These are phyloP conservation scores for Danielia oregonensis DNA, from an alignment of 805 yeast genomes.

Conservation along the genomic window DNA sequence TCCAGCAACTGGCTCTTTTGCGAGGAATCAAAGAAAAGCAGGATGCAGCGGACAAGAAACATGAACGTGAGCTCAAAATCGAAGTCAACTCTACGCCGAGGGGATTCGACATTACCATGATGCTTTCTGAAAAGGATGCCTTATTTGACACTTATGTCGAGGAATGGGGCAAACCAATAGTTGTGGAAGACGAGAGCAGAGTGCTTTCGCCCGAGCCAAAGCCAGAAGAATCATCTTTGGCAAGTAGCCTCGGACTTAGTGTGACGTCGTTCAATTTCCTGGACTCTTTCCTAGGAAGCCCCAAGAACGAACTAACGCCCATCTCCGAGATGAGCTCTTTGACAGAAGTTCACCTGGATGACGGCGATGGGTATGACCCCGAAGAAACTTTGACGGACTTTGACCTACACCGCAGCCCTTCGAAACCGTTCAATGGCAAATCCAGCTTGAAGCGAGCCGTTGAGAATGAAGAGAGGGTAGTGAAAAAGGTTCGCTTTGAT, in stretches of 20 bases:
- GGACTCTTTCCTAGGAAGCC: constrained; percentile 13
- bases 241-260: constrained; percentile 22
- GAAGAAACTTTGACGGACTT: constrained; percentile 9
- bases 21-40: constrained; percentile 1
- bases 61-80: not conserved
- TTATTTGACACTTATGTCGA: constrained; percentile 7
- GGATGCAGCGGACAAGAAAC: not conserved
- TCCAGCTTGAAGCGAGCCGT: constrained; percentile 24
- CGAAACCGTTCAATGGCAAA: constrained; percentile 6
- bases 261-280: constrained; percentile 17
- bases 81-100: constrained; percentile 6
- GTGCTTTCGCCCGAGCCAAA: not conserved
- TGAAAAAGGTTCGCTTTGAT: constrained; percentile 34
- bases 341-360: constrained; percentile 4
- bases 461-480: constrained; percentile 12
- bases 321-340: constrained; percentile 1
- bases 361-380: constrained; percentile 22
- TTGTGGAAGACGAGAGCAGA: not conserved
- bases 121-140: constrained; percentile 6
- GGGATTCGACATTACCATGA: constrained; percentile 3
- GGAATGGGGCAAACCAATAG: constrained; percentile 10
- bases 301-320: constrained; percentile 13
- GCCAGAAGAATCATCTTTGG: constrained; percentile 6
- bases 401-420: not conserved
- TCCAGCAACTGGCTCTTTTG: constrained; percentile 17